Evolutionary conservation across 768 basidiomycete species (phyloP), one percentile per base, ranked within the genome.

Genomic region (Tylopilus rubrobrunneus): DNA sequence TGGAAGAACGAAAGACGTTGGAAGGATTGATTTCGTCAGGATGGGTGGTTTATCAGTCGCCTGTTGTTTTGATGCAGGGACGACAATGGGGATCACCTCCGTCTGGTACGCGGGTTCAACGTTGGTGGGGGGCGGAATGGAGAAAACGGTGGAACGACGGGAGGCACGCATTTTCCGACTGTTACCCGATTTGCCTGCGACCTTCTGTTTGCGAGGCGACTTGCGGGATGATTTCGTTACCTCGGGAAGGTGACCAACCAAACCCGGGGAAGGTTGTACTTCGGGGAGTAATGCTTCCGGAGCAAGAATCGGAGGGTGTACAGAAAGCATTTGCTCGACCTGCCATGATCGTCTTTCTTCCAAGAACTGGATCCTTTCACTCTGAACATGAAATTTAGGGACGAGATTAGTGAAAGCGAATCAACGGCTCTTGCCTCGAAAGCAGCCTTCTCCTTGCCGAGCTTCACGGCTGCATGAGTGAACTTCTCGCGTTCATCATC

Each of bases 341-440:
- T 85, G 78, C 87, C 85, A 89, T n/a, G 77, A 72, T n/a, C 85
- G 78, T 62, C 81, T 86, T 65, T 90, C 88, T 57, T 89, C 86
- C 45, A 79, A 42, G 40, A 89, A 75, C 51, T 75, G 77, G 27
- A 82, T 63, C 21, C 81, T 78, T 62, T 88, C 85, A 10, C 78
- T 79, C 88, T 90, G 59, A 48, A 39, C 43, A 25, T 33, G 27
- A 33, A 31, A 37, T 40, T 63, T 37, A 56, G 53, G 41, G 42
- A 42, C 14, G 21, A 27, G n/a, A 17, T 27, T n/a, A 21, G 27
- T 25, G 15, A 31, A 50, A 47, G 46, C 14, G 49, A 14, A 40
- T 51, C n/a, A 36, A 42, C 0, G n/a, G 29, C 52, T 53, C 53
- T 43, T 65, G 89, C 89, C 80, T 90, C 87, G 12, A 91, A 66